Evolutionary conservation across 169 alveolate genomes (phyloP).

Genomic region (Plasmodium yoelii): DNA sequence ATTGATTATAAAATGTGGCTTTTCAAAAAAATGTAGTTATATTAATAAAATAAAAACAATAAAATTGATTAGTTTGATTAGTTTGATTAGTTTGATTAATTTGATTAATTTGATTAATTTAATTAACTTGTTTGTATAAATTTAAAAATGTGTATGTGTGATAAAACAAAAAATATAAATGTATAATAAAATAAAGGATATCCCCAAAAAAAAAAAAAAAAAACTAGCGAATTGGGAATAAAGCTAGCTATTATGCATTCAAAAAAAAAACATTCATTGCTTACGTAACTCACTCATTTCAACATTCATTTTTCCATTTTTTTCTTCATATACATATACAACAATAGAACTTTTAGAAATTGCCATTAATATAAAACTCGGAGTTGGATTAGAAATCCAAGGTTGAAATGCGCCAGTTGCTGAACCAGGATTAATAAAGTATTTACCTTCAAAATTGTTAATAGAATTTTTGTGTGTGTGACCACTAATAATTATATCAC

Average conservation of each 20-base stretch:
- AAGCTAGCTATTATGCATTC: neutral
- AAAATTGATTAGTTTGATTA: too few relatives aligned
- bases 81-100: too few relatives aligned
- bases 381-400: constrained; percentile 84
- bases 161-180: neutral
- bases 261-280: constrained; percentile 4
- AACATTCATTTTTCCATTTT: constrained; percentile 86
- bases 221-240: neutral
- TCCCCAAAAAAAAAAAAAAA: neutral
- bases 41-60: neutral
- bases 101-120: too few relatives aligned
- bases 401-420: constrained; percentile 95
- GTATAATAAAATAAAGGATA: neutral
- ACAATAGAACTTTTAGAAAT: constrained; percentile 81
- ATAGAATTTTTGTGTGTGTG: constrained; percentile 92
- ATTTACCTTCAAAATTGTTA: constrained; percentile 90
- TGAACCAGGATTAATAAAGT: constrained; percentile 95
- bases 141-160: neutral
- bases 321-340: constrained; percentile 86
- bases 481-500: constrained; percentile 93
- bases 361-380: constrained; percentile 88
- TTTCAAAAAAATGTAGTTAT: neutral
- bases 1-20: neutral
- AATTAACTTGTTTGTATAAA: neutral
- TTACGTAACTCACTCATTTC: constrained; percentile 85